Evolutionary conservation across 1,284 basidiomycete genomes (phyloP).

Genomic region (Malassezia globosa): DNA sequence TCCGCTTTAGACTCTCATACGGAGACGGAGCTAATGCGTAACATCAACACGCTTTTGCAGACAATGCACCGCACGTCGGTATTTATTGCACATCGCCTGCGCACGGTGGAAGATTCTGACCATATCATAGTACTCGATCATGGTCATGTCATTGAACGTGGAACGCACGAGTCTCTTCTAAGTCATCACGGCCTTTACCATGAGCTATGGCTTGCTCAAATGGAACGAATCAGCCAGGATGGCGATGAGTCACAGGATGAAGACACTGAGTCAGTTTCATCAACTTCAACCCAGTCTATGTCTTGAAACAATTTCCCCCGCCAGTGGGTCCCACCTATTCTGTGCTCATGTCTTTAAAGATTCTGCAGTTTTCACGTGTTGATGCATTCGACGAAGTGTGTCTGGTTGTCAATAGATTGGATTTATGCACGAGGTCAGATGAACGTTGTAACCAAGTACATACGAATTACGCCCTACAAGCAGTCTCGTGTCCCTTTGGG

Average conservation of each 20-base stretch:
- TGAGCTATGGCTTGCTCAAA: conserved; percentile 36
- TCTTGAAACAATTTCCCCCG: too few relatives aligned
- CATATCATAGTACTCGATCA: conserved; percentile 37
- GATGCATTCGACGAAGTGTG: too few relatives aligned
- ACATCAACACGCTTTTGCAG: conserved; percentile 69
- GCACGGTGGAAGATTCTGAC: conserved; percentile 72
- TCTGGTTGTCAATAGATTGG: too few relatives aligned
- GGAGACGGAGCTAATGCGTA: conserved; percentile 85
- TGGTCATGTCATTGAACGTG: conserved; percentile 32
- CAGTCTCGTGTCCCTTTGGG: too few relatives aligned
- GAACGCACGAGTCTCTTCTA: conserved; percentile 34
- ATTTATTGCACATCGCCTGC: conserved; percentile 60
- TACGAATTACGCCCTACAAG: too few relatives aligned
- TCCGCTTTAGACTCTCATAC: conserved; percentile 89
- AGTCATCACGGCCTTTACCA: conserved; percentile 30
- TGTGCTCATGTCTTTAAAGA: too few relatives aligned
- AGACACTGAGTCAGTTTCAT: neutral
- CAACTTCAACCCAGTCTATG: too few relatives aligned
- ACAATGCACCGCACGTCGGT: conserved; percentile 75
- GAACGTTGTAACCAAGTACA: too few relatives aligned
- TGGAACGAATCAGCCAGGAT: conserved; percentile 10
- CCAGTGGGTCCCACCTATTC: too few relatives aligned
- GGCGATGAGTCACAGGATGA: neutral
- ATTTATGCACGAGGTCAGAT: too few relatives aligned
- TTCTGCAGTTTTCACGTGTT: too few relatives aligned